A percentile compares a stretch with the other conserved stretches of the same genome.
These are phyloP conservation scores for Murraya koenigii DNA, from an alignment of 345 rosid genomes.

Conservation along the genomic window DNA sequence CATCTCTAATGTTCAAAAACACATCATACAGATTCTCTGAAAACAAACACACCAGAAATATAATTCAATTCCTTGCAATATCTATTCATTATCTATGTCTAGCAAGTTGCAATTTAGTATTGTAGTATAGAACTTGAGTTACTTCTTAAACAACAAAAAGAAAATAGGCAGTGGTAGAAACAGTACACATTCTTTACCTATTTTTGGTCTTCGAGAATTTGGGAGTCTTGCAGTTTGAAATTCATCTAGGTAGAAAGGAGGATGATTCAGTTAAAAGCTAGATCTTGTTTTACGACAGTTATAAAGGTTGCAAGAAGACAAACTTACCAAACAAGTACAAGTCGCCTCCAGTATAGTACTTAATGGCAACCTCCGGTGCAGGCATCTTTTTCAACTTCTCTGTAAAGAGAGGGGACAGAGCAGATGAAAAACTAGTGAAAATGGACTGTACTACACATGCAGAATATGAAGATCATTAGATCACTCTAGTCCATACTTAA, in stretches of 20 bases:
- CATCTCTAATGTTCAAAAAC: conserved; percentile 88
- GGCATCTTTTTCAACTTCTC: conserved; percentile 85
- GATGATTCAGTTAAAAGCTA: conserved; percentile 2
- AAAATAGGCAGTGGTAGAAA: not conserved
- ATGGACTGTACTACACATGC: not conserved
- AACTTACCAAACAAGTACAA: conserved; percentile 85
- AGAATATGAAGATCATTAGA: not conserved
- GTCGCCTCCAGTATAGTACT: conserved; percentile 87
- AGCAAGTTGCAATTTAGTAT: not conserved
- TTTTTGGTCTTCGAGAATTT: conserved; percentile 82
- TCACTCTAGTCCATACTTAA: not conserved
- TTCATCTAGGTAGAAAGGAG: conserved; percentile 58
- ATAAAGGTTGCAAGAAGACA: not conserved
- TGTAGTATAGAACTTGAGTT: not conserved
- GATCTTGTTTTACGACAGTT: not conserved
- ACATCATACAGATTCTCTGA: conserved; percentile 88
- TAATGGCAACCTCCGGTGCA: conserved; percentile 87
- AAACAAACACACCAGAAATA: not conserved
- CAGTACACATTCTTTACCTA: conserved; percentile 41
- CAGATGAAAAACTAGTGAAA: not conserved
- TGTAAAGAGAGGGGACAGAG: conserved; percentile 23
- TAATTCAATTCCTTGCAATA: not conserved
- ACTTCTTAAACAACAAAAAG: not conserved
- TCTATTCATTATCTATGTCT: not conserved
- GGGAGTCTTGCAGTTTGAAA: conserved; percentile 91